Percentiles rank a stretch among this genome's conserved stretches.
These are phyloP conservation scores for Petunia hybrid DNA, from an alignment of 305 asterid genomes.

Conservation along the genomic window DNA sequence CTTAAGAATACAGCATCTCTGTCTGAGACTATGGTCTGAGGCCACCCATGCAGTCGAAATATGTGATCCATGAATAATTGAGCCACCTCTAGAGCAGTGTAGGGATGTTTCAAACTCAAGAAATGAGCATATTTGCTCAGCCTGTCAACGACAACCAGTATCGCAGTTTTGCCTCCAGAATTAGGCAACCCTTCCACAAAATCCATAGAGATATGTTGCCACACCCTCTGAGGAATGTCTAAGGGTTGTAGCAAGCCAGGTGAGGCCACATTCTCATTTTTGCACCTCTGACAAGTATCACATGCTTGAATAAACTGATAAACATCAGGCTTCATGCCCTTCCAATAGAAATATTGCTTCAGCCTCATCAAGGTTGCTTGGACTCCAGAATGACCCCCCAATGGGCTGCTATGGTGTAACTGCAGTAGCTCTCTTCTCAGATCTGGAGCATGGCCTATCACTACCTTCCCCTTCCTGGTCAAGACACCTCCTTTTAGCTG, in stretches of 20 bases:
- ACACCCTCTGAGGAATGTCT: not conserved
- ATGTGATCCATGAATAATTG: no score
- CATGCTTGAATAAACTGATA: not conserved
- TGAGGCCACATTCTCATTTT: not conserved
- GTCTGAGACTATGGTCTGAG: no score
- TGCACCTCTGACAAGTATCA: not conserved
- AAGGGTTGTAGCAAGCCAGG: not conserved
- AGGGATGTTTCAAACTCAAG: no score
- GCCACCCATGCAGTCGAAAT: no score
- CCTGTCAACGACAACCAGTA: no score
- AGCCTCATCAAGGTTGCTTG: no score
- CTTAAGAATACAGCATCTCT: no score
- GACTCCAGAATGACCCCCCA: not conserved
- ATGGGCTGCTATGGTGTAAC: not conserved
- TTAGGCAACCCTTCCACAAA: no score
- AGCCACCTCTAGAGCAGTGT: no score
- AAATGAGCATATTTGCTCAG: no score
- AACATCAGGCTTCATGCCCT: not conserved
- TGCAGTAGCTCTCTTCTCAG: not conserved
- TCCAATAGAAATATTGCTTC: not conserved
- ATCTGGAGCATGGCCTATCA: not conserved
- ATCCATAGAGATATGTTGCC: no score
- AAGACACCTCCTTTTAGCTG: not conserved
- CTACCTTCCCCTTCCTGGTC: not conserved
- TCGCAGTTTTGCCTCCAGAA: no score